Base-by-base conservation (phyloP, 2,329 filamentous ascomycete species). In the Phialophora macrospora region DNA sequence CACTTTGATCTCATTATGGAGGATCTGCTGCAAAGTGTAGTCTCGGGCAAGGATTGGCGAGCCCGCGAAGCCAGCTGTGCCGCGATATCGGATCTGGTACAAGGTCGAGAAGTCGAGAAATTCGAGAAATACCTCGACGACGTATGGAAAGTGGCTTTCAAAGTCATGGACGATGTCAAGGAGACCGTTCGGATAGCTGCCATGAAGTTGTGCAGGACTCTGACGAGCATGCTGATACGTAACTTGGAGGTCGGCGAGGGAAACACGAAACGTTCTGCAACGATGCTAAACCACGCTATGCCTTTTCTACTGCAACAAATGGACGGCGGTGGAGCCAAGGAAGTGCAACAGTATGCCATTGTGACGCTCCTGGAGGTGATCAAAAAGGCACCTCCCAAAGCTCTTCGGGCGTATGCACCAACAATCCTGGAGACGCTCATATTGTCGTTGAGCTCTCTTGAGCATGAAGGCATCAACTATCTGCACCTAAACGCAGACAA, bases 151-250 rank as follows among this genome's bases (percentile, higher is more conserved):
- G 87, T 90, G 30, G 90, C 92, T 0, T 90, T 98, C 77, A 96
- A 92, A 74, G 93, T 99, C 0, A 82, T 98, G 5, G 95, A 99
- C 76, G 95, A 99, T 76, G 96, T 98, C 77, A 99, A 99, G 76
- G 90, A 90, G 7, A 93, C 90, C 0, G 95, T 99, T 4, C 86
- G 95, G 59, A 83, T 85, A 41, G 90, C 93, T 1, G 95, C 95
- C 1, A 84, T 93, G 54, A 88, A 88, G 66, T 84, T 99, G 4
- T 96, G 93, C 73, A 89, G 93, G 75, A 87, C 88, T 0, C 83
- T 99, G 41, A 96, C 93, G 0, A 93, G 91, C 60, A 90, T 91
- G 17, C 84, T 98, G 14, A 92, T 96, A 3, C 88, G 93, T 30
- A 91, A 93, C 66, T 84, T 97, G 1, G 92, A 97, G 76, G 88